Conservation (phyloP, 371 early-diverging fungal genomes). For the Dichotomocladium elegans region DNA sequence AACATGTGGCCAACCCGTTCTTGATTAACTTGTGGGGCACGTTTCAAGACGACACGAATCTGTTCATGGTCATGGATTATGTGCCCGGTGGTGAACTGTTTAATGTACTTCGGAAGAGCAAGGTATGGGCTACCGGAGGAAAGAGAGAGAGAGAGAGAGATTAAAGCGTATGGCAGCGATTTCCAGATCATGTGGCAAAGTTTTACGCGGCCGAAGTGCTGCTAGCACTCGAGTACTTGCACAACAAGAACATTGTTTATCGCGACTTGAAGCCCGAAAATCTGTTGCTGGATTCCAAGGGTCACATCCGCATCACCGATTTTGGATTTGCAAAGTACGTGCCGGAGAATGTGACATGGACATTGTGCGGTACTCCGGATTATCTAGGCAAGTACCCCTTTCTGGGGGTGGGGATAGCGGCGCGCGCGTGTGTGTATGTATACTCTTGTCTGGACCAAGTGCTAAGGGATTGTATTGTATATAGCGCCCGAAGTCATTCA, state of each 20-base stretch:
- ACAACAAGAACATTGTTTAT: slow-evolving; percentile 95
- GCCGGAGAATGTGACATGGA: slow-evolving; percentile 73
- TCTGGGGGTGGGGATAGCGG: background rate
- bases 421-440: background rate
- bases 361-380: slow-evolving; percentile 98
- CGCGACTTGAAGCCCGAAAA: slow-evolving; percentile 99
- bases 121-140: slow-evolving; percentile 88
- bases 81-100: slow-evolving; percentile 95
- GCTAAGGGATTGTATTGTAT: background rate
- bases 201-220: slow-evolving; percentile 91
- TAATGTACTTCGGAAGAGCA: slow-evolving; percentile 65
- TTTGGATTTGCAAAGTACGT: slow-evolving; percentile 91
- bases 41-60: background rate
- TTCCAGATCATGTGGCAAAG: slow-evolving; percentile 93
- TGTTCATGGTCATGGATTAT: slow-evolving; percentile 78
- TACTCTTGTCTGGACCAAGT: no score
- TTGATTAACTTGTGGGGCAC: slow-evolving; percentile 86
- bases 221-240: slow-evolving; percentile 44
- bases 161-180: slow-evolving; percentile 37
- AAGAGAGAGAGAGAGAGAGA: no score
- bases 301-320: slow-evolving; percentile 78
- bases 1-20: slow-evolving; percentile 81
- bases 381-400: slow-evolving; percentile 25
- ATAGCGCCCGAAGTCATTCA: slow-evolving; percentile 96
- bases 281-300: slow-evolving; percentile 85